Evolutionary conservation across 1,284 basidiomycete genomes (phyloP).

Genomic region (Tilletia horrida): DNA sequence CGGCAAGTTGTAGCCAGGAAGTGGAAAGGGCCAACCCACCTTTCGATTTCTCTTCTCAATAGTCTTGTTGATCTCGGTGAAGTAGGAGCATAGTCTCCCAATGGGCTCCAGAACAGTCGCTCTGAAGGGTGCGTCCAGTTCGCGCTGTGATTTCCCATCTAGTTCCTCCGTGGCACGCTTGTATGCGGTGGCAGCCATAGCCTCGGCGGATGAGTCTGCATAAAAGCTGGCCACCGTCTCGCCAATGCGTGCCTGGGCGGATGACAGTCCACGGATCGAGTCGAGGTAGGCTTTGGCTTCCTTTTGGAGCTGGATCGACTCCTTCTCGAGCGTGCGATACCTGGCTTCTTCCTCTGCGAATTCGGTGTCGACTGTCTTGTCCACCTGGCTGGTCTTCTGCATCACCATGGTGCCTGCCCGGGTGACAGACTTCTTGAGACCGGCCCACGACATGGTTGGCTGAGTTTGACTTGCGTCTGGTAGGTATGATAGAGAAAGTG

Average conservation of each 20-base stretch:
- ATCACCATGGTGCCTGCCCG: constrained; percentile 80
- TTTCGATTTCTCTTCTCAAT: constrained; percentile 95
- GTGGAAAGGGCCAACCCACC: constrained; percentile 58
- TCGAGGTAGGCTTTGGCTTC: constrained; percentile 93
- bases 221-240: constrained; percentile 94
- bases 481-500: neutral
- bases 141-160: constrained; percentile 76
- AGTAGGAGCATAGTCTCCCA: constrained; percentile 93
- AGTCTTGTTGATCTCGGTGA: constrained; percentile 88
- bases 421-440: constrained; percentile 91
- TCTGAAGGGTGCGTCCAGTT: constrained; percentile 87
- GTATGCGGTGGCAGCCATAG: constrained; percentile 96
- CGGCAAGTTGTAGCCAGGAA: neutral
- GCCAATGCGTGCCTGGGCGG: constrained; percentile 81
- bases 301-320: constrained; percentile 72
- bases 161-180: constrained; percentile 91
- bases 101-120: constrained; percentile 87
- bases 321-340: constrained; percentile 71
- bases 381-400: constrained; percentile 82
- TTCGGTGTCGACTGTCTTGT: constrained; percentile 88
- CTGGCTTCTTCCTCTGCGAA: constrained; percentile 88
- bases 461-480: neutral
- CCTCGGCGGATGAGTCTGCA: constrained; percentile 64
- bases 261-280: constrained; percentile 65
- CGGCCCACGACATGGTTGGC: constrained; percentile 51